Conservation (phyloP, 345 rosid genomes). For the Tarenaya hassleriana region DNA sequence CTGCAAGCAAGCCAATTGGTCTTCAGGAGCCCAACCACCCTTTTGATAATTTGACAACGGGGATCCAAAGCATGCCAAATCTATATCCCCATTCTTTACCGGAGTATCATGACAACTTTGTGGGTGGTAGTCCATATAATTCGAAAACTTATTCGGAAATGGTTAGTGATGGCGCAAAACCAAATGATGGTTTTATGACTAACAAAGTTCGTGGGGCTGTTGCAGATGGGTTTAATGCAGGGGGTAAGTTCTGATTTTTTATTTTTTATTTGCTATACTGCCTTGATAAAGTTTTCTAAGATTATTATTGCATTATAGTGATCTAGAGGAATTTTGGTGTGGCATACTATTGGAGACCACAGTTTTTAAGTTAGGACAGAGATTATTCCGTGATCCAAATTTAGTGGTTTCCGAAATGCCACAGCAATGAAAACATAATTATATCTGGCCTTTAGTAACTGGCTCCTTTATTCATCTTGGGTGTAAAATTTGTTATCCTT, state of each 20-base stretch:
- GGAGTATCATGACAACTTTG: constrained; percentile 55
- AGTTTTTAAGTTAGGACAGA: too few species aligned
- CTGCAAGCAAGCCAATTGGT: constrained; percentile 52
- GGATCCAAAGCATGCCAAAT: constrained; percentile 41
- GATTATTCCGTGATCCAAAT: not conserved
- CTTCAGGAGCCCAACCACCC: constrained; percentile 44
- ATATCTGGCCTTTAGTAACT: not conserved
- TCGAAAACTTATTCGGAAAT: constrained; percentile 37
- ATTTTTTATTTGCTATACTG: constrained; percentile 8
- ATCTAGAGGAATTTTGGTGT: not conserved
- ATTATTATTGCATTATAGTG: constrained; percentile 12
- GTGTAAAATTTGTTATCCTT: not conserved
- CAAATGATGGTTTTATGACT: constrained; percentile 48
- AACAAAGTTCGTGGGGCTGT: constrained; percentile 39
- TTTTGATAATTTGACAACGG: constrained; percentile 47
- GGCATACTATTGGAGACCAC: not conserved
- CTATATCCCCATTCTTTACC: constrained; percentile 76
- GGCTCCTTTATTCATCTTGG: too few species aligned
- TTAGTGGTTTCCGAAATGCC: not conserved
- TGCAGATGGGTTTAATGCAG: constrained; percentile 45
- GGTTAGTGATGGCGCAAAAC: constrained; percentile 39
- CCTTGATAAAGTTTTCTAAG: constrained; percentile 7
- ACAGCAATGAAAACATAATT: constrained; percentile 2
- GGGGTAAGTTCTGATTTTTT: constrained; percentile 40
- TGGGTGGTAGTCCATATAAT: constrained; percentile 46